Base-by-base conservation (phyloP, 345 rosid species). In the Raphanus sativus region DNA sequence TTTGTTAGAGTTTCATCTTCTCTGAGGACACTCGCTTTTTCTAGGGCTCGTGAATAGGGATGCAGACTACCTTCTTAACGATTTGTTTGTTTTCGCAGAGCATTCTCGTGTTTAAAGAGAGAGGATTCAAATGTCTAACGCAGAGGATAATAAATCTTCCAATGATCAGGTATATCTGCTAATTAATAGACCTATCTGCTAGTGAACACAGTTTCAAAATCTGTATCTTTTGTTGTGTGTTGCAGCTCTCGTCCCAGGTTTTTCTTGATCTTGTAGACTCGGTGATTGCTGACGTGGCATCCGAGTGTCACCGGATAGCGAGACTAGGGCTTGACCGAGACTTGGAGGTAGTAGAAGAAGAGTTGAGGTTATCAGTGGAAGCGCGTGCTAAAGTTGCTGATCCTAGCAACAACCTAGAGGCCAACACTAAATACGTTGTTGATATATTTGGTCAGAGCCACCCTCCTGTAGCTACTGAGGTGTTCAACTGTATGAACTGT, bases 401-500 rank as follows among this genome's bases (percentile, higher is more conserved):
- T 87, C 89, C 94, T 33, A 82, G 86, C 80, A 86, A 82, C 70
- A 85, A 82, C 64, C 81, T 91, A 1, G 98, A 90, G 78, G 83
- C 88, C 62, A 94, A 85, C 73, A 74, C 86, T 85, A 92, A 88
- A 78, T 90, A 85, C 82, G 90, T 92, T 66, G 96, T 91, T 45
- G 98, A 95, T 83, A 87, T 91, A 62, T 95, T 92, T 75, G 97
- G 97, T 69, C 98, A 91, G 83, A 85, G 90, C 1, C 97, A 91
- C 83, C 99, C 98, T 13, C 25, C 91, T 36, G 84, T 91, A 8
- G 99, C 99, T 48, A 83, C 6, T 83, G 96, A 95, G 81, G 73
- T 95, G 69, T 90, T 95, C 58, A 90, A 91, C 30, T 92, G 98
- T 84, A 92, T 92, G 96, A 95, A 92, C 83, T 95, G 99, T 79